Percentiles rank a stretch among this genome's conserved stretches.
These are phyloP conservation scores for Castanospermum australe DNA, from an alignment of 306 rosid species.

Conservation along the genomic window DNA sequence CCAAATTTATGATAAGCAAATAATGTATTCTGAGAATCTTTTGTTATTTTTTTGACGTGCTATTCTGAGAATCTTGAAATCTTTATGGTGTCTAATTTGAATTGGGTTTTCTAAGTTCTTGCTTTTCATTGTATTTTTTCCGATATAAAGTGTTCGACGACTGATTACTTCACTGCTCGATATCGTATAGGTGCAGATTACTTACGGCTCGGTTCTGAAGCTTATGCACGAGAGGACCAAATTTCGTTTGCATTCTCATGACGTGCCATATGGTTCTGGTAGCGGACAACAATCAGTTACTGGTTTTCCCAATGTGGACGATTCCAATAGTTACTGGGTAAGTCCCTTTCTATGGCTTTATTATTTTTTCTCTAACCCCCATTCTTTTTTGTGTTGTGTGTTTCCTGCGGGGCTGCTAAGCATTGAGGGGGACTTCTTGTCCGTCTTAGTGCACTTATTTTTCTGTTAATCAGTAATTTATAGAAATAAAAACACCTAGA, in stretches of 20 bases:
- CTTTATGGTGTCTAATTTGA: background rate
- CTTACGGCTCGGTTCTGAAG: constrained; percentile 85
- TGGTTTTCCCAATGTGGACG: constrained; percentile 84
- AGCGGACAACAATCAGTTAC: constrained; percentile 99
- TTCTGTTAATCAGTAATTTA: background rate
- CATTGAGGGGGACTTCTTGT: too few species aligned
- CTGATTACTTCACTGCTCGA: background rate
- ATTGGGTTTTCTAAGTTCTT: background rate
- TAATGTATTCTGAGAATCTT: too few species aligned
- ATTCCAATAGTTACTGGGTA: constrained; percentile 98
- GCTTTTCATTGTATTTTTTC: background rate
- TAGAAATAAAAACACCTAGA: background rate
- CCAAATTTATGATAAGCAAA: too few species aligned
- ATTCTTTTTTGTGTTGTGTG: background rate
- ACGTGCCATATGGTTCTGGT: constrained; percentile 98
- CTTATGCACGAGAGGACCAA: constrained; percentile 93
- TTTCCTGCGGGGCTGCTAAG: too few species aligned
- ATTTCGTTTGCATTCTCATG: constrained; percentile 92
- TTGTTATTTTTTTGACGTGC: too few species aligned
- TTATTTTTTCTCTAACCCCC: background rate
- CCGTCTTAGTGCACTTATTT: background rate
- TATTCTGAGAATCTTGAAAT: too few species aligned
- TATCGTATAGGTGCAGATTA: constrained; percentile 50
- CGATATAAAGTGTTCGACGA: background rate
- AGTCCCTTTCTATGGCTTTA: background rate